These are phyloP conservation scores for Aphanomyces cochlioides DNA, from an alignment of 352 stramenopile genomes.

Conservation along the genomic window DNA sequence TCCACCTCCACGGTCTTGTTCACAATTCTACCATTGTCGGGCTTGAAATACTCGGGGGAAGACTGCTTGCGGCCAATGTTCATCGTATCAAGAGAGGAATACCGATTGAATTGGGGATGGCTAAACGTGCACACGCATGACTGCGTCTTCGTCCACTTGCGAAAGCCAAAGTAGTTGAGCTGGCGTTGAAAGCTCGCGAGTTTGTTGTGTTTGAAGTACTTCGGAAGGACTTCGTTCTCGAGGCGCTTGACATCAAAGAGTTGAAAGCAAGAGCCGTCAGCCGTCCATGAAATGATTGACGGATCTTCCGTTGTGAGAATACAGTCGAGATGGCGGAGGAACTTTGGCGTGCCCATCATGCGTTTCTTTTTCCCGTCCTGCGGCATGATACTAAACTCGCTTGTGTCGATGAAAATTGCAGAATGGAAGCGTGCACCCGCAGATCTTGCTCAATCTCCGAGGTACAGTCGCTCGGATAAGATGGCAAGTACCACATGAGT, in stretches of 20 bases:
- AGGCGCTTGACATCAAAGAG: slow-evolving; percentile 59
- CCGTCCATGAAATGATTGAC: slow-evolving; percentile 63
- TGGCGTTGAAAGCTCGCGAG: slow-evolving; percentile 91
- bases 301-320: slow-evolving; percentile 71
- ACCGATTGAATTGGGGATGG: slow-evolving; percentile 49
- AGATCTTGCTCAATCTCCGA: no score
- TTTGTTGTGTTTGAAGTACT: slow-evolving; percentile 93
- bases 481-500: background rate
- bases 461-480: background rate
- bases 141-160: slow-evolving; percentile 82
- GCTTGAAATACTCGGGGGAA: background rate
- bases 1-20: background rate
- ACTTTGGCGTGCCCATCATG: slow-evolving; percentile 54
- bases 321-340: slow-evolving; percentile 68
- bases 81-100: background rate
- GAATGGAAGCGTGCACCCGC: no score
- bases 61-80: background rate
- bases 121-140: slow-evolving; percentile 76
- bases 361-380: slow-evolving; percentile 6
- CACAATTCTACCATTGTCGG: background rate
- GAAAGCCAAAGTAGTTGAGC: slow-evolving; percentile 92
- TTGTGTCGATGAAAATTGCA: no score
- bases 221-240: slow-evolving; percentile 73
- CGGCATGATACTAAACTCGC: no score
- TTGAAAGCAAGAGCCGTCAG: slow-evolving; percentile 63